Evolutionary conservation across 345 rosid genomes (phyloP).

Genomic region (Geranium brycei): DNA sequence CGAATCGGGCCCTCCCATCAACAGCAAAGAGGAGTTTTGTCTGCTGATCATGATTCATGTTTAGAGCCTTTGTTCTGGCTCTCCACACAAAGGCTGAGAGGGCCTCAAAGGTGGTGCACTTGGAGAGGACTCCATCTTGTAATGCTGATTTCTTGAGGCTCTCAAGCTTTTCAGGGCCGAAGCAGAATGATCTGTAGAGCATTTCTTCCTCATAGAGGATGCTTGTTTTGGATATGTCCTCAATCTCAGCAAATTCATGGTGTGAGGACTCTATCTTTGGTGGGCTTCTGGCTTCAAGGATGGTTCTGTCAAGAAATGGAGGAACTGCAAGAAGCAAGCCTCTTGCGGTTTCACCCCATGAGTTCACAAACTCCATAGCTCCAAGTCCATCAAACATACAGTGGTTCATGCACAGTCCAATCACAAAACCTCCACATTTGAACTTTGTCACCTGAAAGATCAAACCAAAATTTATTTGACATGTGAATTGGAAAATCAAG

Average conservation of each 20-base stretch:
- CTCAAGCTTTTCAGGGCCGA: constrained; percentile 46
- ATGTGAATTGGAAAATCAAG: background rate
- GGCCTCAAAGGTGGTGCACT: constrained; percentile 63
- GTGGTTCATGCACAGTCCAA: constrained; percentile 73
- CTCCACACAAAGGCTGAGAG: constrained; percentile 71
- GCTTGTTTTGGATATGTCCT: constrained; percentile 45
- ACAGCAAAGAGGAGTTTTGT: constrained; percentile 76
- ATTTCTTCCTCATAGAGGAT: constrained; percentile 53
- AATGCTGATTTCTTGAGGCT: constrained; percentile 38
- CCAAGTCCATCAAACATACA: constrained; percentile 73
- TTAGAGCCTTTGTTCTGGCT: constrained; percentile 54
- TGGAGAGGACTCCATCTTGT: constrained; percentile 29
- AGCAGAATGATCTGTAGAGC: constrained; percentile 53
- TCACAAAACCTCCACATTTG: constrained; percentile 66
- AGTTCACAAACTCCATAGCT: constrained; percentile 79
- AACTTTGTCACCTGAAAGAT: constrained; percentile 57
- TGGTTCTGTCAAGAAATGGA: constrained; percentile 48
- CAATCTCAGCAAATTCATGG: constrained; percentile 58
- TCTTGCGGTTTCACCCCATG: constrained; percentile 73
- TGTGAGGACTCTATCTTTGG: constrained; percentile 44
- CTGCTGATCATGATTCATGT: constrained; percentile 49
- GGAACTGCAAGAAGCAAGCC: constrained; percentile 53
- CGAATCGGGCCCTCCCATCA: constrained; percentile 60
- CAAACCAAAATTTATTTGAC: background rate
- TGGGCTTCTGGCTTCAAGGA: constrained; percentile 45